These are phyloP conservation scores for Ophidiomyces ophidiicola DNA, from an alignment of 2,329 filamentous ascomycete genomes.

Conservation along the genomic window DNA sequence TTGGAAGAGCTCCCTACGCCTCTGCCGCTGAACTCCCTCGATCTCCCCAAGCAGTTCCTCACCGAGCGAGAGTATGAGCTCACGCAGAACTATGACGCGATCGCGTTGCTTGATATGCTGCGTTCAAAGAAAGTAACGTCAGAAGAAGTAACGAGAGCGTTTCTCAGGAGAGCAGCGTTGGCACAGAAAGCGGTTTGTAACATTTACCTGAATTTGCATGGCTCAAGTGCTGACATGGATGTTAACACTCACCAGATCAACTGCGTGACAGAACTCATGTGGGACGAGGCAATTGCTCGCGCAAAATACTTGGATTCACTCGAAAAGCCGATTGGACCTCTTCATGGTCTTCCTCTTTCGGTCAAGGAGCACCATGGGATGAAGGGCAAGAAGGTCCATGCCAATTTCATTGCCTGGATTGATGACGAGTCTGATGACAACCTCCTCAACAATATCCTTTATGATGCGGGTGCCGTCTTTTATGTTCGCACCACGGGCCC, in stretches of 20 bases:
- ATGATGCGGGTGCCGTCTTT: conserved; percentile 49
- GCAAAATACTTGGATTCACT: conserved; percentile 38
- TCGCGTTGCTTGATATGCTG: conserved; percentile 33
- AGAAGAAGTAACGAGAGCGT: conserved; percentile 40
- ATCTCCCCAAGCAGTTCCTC: conserved; percentile 37
- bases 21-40: conserved; percentile 16
- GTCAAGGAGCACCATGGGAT: conserved; percentile 38
- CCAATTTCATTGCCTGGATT: conserved; percentile 29
- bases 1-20: conserved; percentile 12
- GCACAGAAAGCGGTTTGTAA: conserved; percentile 39
- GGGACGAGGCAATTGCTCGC: conserved; percentile 37
- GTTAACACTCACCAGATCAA: conserved; percentile 38
- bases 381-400: conserved; percentile 43
- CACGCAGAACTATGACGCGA: conserved; percentile 37
- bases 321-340: conserved; percentile 40
- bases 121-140: conserved; percentile 35
- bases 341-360: conserved; percentile 50
- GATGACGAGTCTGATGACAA: conserved; percentile 22
- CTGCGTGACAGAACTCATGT: conserved; percentile 43
- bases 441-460: conserved; percentile 46
- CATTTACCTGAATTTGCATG: conserved; percentile 13
- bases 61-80: conserved; percentile 39
- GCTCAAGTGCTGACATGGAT: not conserved
- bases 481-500: conserved; percentile 61
- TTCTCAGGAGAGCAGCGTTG: conserved; percentile 43